A percentile compares a stretch with the other conserved stretches of the same genome.
Conservation (phyloP, 257 asterid species). For the Knoxia roxburghii region DNA sequence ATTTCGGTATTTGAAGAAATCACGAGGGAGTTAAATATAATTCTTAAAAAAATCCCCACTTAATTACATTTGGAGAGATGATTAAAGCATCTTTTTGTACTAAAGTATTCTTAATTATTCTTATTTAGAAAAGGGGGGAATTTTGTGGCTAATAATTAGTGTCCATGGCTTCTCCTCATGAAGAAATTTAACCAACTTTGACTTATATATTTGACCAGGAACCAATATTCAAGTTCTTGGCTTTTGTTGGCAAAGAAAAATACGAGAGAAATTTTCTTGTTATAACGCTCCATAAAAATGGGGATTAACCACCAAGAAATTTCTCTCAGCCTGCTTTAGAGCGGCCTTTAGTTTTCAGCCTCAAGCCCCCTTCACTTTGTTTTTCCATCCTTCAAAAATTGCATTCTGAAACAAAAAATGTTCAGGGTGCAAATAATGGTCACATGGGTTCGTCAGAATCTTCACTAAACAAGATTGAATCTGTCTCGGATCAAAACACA, state of each 20-base stretch:
- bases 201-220: conserved; percentile 1
- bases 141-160: conserved; percentile 15
- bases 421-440: conserved; percentile 7
- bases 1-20: no score
- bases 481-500: background rate
- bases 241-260: conserved; percentile 3
- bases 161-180: background rate
- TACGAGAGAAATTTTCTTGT: background rate
- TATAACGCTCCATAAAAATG: conserved; percentile 3
- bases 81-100: no score
- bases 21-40: no score
- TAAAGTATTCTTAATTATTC: no score
- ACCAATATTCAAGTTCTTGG: background rate
- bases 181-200: background rate
- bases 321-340: conserved; percentile 34
- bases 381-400: conserved; percentile 4
- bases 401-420: conserved; percentile 12
- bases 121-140: no score
- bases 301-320: conserved; percentile 12
- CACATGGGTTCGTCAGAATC: background rate
- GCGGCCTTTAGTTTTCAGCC: conserved; percentile 26
- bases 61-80: no score
- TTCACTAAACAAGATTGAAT: background rate
- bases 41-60: no score
- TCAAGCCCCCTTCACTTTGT: conserved; percentile 11